These are phyloP conservation scores for Xerocomus spinulosus DNA, from an alignment of 768 basidiomycete genomes.

Conservation along the genomic window DNA sequence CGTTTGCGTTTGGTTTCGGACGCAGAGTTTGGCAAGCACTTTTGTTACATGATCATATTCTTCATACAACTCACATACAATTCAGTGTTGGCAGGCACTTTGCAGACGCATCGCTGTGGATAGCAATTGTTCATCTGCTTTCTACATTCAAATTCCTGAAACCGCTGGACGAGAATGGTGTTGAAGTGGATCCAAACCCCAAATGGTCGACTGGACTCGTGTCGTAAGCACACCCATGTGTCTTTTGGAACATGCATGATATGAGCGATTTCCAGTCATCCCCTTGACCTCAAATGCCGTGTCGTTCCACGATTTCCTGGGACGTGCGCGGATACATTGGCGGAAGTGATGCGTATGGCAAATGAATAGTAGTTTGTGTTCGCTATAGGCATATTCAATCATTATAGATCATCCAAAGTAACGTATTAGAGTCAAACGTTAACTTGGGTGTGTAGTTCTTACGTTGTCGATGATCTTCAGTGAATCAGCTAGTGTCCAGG, in stretches of 20 bases:
- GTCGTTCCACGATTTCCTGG: constrained; percentile 19
- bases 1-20: constrained; percentile 27
- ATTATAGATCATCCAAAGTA: too few species aligned
- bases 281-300: constrained; percentile 27
- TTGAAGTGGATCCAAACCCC: constrained; percentile 22
- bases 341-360: constrained; percentile 8
- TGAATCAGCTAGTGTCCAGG: too few species aligned
- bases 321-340: constrained; percentile 14
- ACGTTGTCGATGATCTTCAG: too few species aligned
- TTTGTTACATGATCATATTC: background rate
- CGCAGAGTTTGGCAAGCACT: constrained; percentile 24
- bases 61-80: constrained; percentile 1
- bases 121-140: constrained; percentile 29
- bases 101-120: constrained; percentile 31
- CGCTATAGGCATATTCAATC: too few species aligned
- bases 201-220: constrained; percentile 27
- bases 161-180: constrained; percentile 23
- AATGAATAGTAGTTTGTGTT: constrained; percentile 12
- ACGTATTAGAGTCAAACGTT: too few species aligned
- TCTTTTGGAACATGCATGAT: constrained; percentile 2
- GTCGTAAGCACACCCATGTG: constrained; percentile 19
- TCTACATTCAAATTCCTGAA: constrained; percentile 29
- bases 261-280: constrained; percentile 18
- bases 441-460: too few species aligned
- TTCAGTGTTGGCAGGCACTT: constrained; percentile 28